A percentile compares a stretch with the other conserved stretches of the same genome.
Conservation (phyloP, 1,284 basidiomycete genomes). For the Leccinum fuscescens region DNA sequence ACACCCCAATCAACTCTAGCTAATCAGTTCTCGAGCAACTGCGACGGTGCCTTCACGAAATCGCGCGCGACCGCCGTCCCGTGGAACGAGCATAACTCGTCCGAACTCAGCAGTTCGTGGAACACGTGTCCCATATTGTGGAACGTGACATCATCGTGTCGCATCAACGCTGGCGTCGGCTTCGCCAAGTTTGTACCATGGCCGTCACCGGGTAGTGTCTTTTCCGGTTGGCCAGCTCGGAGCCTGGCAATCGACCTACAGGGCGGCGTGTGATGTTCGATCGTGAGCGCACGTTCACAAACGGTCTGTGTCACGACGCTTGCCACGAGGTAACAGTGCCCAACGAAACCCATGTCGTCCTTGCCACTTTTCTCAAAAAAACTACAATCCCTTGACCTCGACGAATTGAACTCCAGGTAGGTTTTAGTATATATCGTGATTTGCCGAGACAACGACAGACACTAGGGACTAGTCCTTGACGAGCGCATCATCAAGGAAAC, state of each 20-base stretch:
- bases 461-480: constrained; percentile 88
- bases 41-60: constrained; percentile 85
- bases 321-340: constrained; percentile 53
- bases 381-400: constrained; percentile 58
- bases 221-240: constrained; percentile 49
- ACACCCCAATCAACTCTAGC: constrained; percentile 6
- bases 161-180: constrained; percentile 77
- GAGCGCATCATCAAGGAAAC: constrained; percentile 35
- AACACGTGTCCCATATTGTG: constrained; percentile 33
- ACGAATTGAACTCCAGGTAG: constrained; percentile 42
- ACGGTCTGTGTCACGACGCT: too few relatives aligned
- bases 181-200: constrained; percentile 88
- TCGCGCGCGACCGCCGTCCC: constrained; percentile 77
- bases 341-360: constrained; percentile 65
- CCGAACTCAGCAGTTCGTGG: background rate
- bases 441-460: constrained; percentile 65
- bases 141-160: constrained; percentile 78
- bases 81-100: constrained; percentile 51
- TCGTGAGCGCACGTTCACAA: background rate
- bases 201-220: constrained; percentile 72
- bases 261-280: constrained; percentile 57
- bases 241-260: constrained; percentile 37
- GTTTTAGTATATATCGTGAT: constrained; percentile 40
- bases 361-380: constrained; percentile 44
- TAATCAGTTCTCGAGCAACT: constrained; percentile 90